Evolutionary conservation across 1,284 basidiomycete genomes (phyloP).

Genomic region (Nidula niveotomentosa): DNA sequence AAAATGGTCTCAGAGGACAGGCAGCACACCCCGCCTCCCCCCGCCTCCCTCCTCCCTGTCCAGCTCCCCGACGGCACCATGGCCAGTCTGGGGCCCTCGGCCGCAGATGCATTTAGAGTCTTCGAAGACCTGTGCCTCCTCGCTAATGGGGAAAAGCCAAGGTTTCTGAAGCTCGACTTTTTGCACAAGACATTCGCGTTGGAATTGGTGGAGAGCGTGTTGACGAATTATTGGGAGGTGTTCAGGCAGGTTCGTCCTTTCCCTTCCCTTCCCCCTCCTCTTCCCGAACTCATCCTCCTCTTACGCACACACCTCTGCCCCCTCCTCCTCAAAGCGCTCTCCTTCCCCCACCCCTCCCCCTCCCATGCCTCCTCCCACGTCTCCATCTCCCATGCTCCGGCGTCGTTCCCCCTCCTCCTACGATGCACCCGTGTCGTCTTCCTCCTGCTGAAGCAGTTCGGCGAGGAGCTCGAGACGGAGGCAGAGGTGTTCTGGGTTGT

Average conservation of each 20-base stretch:
- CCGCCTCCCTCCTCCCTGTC: slow-evolving; percentile 34
- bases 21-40: slow-evolving; percentile 2
- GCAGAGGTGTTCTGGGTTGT: slow-evolving; percentile 84
- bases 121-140: slow-evolving; percentile 91
- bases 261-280: too few relatives aligned
- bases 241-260: slow-evolving; percentile 67
- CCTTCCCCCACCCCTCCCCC: slow-evolving; percentile 54
- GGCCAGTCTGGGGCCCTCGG: slow-evolving; percentile 72
- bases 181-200: slow-evolving; percentile 94
- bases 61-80: slow-evolving; percentile 64
- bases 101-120: slow-evolving; percentile 84
- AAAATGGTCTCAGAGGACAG: slow-evolving; percentile 85
- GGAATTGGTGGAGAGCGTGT: slow-evolving; percentile 94
- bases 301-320: slow-evolving; percentile 90
- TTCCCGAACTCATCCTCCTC: slow-evolving; percentile 83
- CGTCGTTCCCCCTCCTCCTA: slow-evolving; percentile 79
- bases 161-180: slow-evolving; percentile 82
- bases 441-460: slow-evolving; percentile 91
- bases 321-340: slow-evolving; percentile 82
- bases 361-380: too few relatives aligned
- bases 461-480: slow-evolving; percentile 76
- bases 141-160: slow-evolving; percentile 80
- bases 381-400: too few relatives aligned
- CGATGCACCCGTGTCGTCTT: slow-evolving; percentile 93
- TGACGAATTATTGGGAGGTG: slow-evolving; percentile 91